These are phyloP conservation scores for Plasmodium knowlesi DNA, from an alignment of 169 alveolate species.

Conservation along the genomic window DNA sequence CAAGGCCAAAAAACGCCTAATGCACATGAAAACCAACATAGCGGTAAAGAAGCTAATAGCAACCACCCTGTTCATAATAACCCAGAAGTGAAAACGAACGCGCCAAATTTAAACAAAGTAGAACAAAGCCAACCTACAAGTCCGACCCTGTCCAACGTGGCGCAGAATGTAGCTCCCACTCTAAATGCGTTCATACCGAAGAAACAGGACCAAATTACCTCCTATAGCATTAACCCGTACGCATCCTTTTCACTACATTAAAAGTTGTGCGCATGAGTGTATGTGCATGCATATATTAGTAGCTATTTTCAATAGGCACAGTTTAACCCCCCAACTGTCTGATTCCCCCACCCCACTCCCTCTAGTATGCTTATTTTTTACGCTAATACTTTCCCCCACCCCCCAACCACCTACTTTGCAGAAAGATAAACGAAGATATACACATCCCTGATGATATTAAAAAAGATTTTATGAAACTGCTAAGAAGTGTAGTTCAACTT, in stretches of 20 bases:
- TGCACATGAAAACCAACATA: background rate
- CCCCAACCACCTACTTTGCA: constrained; percentile 9
- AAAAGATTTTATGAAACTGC: constrained; percentile 40
- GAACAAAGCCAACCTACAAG: background rate
- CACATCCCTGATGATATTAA: constrained; percentile 63
- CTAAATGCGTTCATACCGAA: background rate
- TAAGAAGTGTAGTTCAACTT: constrained; percentile 30
- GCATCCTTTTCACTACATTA: background rate
- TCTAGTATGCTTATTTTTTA: background rate
- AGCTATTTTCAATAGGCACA: background rate
- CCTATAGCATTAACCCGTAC: constrained; percentile 7
- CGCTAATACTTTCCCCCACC: background rate
- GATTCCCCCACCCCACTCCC: background rate
- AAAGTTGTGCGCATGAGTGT: background rate
- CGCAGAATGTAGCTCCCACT: constrained; percentile 14
- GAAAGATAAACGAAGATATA: constrained; percentile 50
- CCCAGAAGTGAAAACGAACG: background rate
- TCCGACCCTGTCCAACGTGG: background rate
- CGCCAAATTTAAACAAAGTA: background rate
- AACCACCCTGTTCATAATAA: background rate
- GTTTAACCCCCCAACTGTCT: background rate
- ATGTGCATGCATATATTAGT: background rate
- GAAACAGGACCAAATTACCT: background rate
- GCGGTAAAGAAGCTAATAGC: background rate
- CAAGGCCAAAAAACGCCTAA: background rate